These are phyloP conservation scores for Malassezia dermatis DNA, from an alignment of 1,284 basidiomycete species.

Conservation along the genomic window DNA sequence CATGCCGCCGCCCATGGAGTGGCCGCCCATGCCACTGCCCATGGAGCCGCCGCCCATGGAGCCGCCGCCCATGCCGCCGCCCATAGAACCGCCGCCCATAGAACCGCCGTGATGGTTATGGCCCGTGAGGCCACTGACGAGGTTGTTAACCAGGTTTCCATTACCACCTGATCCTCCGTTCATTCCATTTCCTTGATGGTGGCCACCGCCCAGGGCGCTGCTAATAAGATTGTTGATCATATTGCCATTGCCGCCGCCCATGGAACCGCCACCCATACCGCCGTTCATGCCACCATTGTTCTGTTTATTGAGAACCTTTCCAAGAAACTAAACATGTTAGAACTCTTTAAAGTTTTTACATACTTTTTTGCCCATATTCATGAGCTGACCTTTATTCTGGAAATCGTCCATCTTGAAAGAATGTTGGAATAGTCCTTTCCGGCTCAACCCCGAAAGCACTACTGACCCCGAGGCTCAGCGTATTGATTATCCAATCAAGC, in stretches of 20 bases:
- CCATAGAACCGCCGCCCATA: background rate
- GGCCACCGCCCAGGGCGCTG: background rate
- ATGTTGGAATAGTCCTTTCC: no score
- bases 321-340: background rate
- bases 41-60: conserved; percentile 3
- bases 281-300: background rate
- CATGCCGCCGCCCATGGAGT: background rate
- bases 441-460: no score
- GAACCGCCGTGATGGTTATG: background rate
- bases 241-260: background rate
- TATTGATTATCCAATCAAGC: no score
- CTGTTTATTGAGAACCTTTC: conserved; percentile 7
- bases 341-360: background rate
- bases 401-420: conserved; percentile 4
- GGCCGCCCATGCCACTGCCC: conserved; percentile 3
- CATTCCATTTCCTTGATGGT: background rate
- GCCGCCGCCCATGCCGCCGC: background rate
- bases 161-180: background rate
- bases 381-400: background rate
- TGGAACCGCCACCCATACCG: conserved; percentile 1
- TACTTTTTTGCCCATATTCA: conserved; percentile 4
- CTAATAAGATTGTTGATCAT: conserved; percentile 1
- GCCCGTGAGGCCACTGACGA: background rate
- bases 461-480: no score
- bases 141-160: background rate